Evolutionary conservation across 345 rosid species (phyloP), one percentile per base, ranked within the genome.

Genomic region (Conringia planisiliqua): DNA sequence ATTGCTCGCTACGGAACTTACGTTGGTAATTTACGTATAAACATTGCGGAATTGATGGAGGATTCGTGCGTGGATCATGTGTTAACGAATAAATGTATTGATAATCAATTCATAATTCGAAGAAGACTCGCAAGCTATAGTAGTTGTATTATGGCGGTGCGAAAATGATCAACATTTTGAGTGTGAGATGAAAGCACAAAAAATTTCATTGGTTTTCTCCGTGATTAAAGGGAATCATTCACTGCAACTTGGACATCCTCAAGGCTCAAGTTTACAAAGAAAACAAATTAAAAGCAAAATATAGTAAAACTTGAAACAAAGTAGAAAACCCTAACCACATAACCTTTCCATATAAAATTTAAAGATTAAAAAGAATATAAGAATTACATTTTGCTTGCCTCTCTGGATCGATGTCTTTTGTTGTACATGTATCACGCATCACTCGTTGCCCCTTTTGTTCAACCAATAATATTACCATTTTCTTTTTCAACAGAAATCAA

Each of bases 361-460:
- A 35, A 17, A 18, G 9, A 17, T 22, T 22, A 5, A 32, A 5
- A 30, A 30, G 33, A 4, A 30, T 30, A 30, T 30, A 6, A 20
- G 12, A 35, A 47, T 1, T 33, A 22, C 27, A 50, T 12, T 5
- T 62, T 48, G 60, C 12, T 51, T 51, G 70, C 43, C n/a, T 52
- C 55, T 62, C 46, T 52, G 18, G 77, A 71, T 63, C 13, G 60
- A 71, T 71, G 48, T 26, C 64, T 54, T 63, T 73, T 64, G 35
- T 42, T 63, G 39, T 43, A 40, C 58, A 63, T 14, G 24, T 54
- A 52, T 73, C 77, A 73, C 77, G 70, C 64, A 42, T 73, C 70
- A 42, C 77, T 73, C 77, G 64, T 42, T 54, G 46, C 56, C 36
- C 46, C 36, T 73, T 42, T 20, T 18, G 56, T 43, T 55, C 16